phyloP scores from a whole-genome alignment of 2,329 filamentous ascomycete species.

The Ustulina deusta region DNA sequence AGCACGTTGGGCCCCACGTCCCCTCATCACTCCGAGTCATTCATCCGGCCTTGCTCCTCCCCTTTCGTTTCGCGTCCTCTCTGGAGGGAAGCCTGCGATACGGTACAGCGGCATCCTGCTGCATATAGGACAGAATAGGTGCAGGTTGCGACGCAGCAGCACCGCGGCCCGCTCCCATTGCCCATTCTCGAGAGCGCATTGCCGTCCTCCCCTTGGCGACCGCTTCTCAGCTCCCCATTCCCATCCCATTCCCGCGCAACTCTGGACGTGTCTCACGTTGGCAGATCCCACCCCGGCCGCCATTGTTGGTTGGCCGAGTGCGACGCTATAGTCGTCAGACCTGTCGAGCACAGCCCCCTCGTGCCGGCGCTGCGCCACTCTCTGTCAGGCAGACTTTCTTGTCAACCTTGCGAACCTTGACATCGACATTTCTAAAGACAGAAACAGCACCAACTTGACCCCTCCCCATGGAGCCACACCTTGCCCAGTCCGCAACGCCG shows the following conservation, averaged over 20 bases:
- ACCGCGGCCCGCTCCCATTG: constrained; percentile 15
- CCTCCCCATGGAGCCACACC: constrained; percentile 64
- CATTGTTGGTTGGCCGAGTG: constrained; percentile 38
- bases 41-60: constrained; percentile 1
- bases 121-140: background rate
- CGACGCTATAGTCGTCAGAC: constrained; percentile 45
- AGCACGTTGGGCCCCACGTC: constrained; percentile 36
- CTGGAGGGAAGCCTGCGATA: constrained; percentile 17
- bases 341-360: constrained; percentile 49
- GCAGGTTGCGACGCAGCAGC: background rate
- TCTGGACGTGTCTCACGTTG: constrained; percentile 37
- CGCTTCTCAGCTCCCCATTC: constrained; percentile 16
- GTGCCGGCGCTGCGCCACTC: constrained; percentile 49
- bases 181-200: constrained; percentile 12
- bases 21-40: constrained; percentile 32
- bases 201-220: constrained; percentile 8
- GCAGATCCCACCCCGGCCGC: constrained; percentile 26
- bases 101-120: background rate
- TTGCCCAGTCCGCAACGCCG: constrained; percentile 48
- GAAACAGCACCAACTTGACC: constrained; percentile 46
- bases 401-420: constrained; percentile 48
- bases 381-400: constrained; percentile 48
- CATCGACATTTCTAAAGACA: constrained; percentile 51
- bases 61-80: constrained; percentile 10
- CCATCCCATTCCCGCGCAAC: constrained; percentile 9